Conservation (phyloP, 2,329 filamentous ascomycete genomes). For the Zasmidium angulare region DNA sequence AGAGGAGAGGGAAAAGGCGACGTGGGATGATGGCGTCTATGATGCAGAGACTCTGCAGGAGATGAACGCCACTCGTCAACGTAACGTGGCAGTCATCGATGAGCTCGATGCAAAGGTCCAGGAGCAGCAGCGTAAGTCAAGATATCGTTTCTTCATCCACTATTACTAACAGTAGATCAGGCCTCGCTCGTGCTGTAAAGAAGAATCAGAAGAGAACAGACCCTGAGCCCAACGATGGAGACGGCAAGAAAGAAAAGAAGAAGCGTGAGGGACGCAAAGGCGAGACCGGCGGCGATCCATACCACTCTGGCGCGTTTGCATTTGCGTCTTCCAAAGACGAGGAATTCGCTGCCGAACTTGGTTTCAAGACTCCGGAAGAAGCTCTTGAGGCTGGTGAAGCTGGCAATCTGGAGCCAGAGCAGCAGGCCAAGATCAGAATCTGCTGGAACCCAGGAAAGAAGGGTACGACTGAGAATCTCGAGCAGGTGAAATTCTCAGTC, state of each 20-base stretch:
- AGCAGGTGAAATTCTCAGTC: constrained; percentile 32
- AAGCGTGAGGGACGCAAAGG: constrained; percentile 15
- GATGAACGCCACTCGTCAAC: constrained; percentile 27
- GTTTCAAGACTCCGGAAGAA: constrained; percentile 25
- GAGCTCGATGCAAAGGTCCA: constrained; percentile 27
- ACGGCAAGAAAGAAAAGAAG: constrained; percentile 24
- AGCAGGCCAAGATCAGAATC: constrained; percentile 30
- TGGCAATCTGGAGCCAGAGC: constrained; percentile 24
- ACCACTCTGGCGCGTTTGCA: constrained; percentile 32
- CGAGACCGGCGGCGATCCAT: constrained; percentile 29
- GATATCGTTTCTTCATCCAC: background rate
- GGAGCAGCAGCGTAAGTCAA: constrained; percentile 30
- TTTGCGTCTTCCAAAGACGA: constrained; percentile 25
- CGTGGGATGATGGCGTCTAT: constrained; percentile 34
- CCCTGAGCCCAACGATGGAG: constrained; percentile 2
- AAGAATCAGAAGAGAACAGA: constrained; percentile 9
- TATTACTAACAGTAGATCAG: constrained; percentile 12
- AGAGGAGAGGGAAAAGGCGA: constrained; percentile 23
- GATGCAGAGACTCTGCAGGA: constrained; percentile 24
- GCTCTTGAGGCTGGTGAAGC: constrained; percentile 31
- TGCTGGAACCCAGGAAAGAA: constrained; percentile 37
- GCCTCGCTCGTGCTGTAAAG: constrained; percentile 22
- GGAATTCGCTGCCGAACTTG: constrained; percentile 13
- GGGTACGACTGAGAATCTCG: constrained; percentile 30
- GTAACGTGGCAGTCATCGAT: constrained; percentile 28